phyloP scores from a whole-genome alignment of 2,329 filamentous ascomycete genomes.

The Penicillium occitanis region DNA sequence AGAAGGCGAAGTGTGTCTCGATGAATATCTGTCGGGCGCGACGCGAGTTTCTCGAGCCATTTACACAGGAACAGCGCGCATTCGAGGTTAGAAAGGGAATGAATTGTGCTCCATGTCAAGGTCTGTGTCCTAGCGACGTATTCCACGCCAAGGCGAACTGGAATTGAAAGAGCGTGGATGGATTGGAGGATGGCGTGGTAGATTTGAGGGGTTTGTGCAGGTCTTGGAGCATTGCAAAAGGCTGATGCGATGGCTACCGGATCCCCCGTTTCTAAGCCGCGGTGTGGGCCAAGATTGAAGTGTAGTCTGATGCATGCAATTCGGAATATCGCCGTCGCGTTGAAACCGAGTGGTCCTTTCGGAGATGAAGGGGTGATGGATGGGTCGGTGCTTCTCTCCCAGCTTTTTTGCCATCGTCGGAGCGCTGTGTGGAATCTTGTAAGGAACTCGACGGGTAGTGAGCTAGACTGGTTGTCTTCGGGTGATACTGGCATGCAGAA shows the following conservation, averaged over 20 bases:
- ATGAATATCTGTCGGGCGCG: constrained; percentile 11
- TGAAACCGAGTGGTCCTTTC: constrained; percentile 27
- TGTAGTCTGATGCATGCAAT: constrained; percentile 27
- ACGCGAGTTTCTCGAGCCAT: constrained; percentile 36
- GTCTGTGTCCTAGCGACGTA: constrained; percentile 39
- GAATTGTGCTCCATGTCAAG: constrained; percentile 41
- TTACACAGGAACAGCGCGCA: constrained; percentile 45
- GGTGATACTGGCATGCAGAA: constrained; percentile 14
- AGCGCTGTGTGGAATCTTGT: constrained; percentile 22
- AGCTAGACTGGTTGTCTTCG: neutral
- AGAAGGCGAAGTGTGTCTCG: constrained; percentile 13
- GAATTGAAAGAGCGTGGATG: constrained; percentile 28
- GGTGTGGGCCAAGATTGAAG: constrained; percentile 22
- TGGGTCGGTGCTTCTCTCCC: constrained; percentile 27
- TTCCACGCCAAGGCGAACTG: constrained; percentile 35
- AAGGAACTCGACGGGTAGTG: constrained; percentile 15
- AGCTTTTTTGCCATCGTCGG: constrained; percentile 25
- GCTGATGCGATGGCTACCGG: constrained; percentile 17
- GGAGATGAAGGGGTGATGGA: constrained; percentile 25
- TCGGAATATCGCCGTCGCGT: constrained; percentile 27
- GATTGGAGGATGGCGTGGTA: constrained; percentile 27
- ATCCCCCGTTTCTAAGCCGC: constrained; percentile 21
- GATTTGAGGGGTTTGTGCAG: constrained; percentile 19
- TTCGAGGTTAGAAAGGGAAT: constrained; percentile 38
- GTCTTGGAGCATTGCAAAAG: constrained; percentile 15